These are phyloP conservation scores for Astragalus glycyphyllos DNA, from an alignment of 306 rosid species.

Conservation along the genomic window DNA sequence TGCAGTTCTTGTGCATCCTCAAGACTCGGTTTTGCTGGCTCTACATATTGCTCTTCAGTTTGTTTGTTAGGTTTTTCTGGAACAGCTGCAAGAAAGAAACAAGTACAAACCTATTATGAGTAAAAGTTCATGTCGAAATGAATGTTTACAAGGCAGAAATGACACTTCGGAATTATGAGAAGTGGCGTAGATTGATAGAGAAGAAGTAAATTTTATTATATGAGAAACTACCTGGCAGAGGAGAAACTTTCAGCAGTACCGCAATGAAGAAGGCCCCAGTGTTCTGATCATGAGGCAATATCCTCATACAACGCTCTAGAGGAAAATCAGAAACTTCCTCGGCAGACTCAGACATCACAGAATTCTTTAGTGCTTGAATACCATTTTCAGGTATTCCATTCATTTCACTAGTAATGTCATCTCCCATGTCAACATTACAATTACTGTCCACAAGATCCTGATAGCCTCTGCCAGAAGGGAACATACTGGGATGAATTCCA, in stretches of 20 bases:
- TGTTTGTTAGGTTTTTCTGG: slow-evolving; percentile 53
- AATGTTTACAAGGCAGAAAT: slow-evolving; percentile 3
- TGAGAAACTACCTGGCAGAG: slow-evolving; percentile 71
- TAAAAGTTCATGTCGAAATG: slow-evolving; percentile 25
- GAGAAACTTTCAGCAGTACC: slow-evolving; percentile 77
- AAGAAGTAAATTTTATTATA: neutral
- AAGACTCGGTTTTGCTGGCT: slow-evolving; percentile 45
- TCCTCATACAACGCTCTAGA: slow-evolving; percentile 87
- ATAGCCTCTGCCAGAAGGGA: slow-evolving; percentile 78
- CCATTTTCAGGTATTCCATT: slow-evolving; percentile 55
- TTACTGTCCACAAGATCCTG: slow-evolving; percentile 42
- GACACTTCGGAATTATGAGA: slow-evolving; percentile 1
- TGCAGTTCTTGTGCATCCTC: slow-evolving; percentile 50
- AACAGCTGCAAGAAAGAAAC: slow-evolving; percentile 48
- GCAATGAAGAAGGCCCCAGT: slow-evolving; percentile 98
- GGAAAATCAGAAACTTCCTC: slow-evolving; percentile 80
- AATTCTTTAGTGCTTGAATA: slow-evolving; percentile 45
- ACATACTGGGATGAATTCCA: slow-evolving; percentile 74
- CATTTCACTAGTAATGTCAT: slow-evolving; percentile 46
- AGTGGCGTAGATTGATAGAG: too few relatives aligned
- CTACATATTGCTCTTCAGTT: slow-evolving; percentile 33
- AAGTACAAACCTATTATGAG: slow-evolving; percentile 34
- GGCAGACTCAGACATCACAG: slow-evolving; percentile 44
- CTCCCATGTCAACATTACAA: slow-evolving; percentile 47
- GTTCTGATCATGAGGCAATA: slow-evolving; percentile 96